These are phyloP conservation scores for Entomophthora muscae DNA, from an alignment of 371 early-diverging fungal species.

Conservation along the genomic window DNA sequence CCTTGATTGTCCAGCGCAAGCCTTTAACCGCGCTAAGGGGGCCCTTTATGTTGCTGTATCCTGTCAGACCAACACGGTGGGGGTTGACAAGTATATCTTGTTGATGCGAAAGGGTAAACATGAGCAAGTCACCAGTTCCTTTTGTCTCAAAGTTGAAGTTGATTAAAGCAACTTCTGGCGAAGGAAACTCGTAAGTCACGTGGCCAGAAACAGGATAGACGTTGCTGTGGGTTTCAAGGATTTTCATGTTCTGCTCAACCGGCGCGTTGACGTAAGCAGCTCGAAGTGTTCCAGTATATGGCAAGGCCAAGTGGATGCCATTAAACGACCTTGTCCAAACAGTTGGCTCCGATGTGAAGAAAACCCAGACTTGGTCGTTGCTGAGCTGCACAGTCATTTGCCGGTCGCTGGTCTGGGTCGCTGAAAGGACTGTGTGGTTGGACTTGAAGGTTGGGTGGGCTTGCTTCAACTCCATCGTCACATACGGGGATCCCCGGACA, in stretches of 20 bases:
- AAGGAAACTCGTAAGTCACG: constrained; percentile 11
- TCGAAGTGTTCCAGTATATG: constrained; percentile 8
- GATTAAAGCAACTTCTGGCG: not conserved
- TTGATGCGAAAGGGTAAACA: constrained; percentile 38
- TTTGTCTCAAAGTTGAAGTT: constrained; percentile 6
- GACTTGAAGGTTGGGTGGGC: constrained; percentile 13
- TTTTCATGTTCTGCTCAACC: not conserved
- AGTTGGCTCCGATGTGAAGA: not conserved
- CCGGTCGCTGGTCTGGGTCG: not conserved
- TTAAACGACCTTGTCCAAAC: not conserved
- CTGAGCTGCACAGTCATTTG: not conserved
- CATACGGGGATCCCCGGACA: constrained; percentile 19
- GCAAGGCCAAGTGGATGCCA: not conserved
- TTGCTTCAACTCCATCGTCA: constrained; percentile 13
- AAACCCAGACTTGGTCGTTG: not conserved
- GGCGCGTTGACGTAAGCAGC: not conserved
- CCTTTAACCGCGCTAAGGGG: too few relatives aligned
- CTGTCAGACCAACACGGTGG: not conserved
- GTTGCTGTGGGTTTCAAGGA: constrained; percentile 12
- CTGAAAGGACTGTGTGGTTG: constrained; percentile 14
- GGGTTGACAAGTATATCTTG: constrained; percentile 15
- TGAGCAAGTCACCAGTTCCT: constrained; percentile 10
- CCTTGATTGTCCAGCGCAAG: constrained; percentile 34
- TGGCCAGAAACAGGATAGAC: constrained; percentile 14
- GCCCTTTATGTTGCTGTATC: constrained; percentile 24